A percentile compares a stretch with the other conserved stretches of the same genome.
Conservation (phyloP, 2,329 filamentous ascomycete species). For the Xylariaceae sp. region DNA sequence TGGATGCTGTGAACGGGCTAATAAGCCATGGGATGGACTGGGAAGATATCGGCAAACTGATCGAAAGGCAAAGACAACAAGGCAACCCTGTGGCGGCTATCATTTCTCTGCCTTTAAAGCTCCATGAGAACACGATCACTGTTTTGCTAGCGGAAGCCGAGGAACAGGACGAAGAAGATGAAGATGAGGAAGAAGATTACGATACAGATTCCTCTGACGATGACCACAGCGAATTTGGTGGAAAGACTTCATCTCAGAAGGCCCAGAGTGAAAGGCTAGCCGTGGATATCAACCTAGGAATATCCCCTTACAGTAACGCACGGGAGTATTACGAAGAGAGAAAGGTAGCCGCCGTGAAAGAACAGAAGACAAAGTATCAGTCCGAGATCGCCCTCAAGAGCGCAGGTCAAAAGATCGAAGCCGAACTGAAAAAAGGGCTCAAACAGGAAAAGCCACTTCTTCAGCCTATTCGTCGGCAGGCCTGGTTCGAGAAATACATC, state of each 20-base stretch:
- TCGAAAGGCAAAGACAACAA: slow-evolving; percentile 77
- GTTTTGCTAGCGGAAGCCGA: slow-evolving; percentile 69
- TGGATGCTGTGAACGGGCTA: slow-evolving; percentile 87
- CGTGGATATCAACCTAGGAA: slow-evolving; percentile 77
- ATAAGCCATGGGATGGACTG: slow-evolving; percentile 95
- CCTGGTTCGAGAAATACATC: slow-evolving; percentile 97
- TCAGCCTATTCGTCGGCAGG: slow-evolving; percentile 71
- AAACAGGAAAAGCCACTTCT: slow-evolving; percentile 89
- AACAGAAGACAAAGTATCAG: slow-evolving; percentile 78
- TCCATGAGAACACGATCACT: slow-evolving; percentile 85
- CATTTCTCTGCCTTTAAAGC: slow-evolving; percentile 80
- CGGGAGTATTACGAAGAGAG: slow-evolving; percentile 88
- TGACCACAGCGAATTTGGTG: slow-evolving; percentile 50
- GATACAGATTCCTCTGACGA: slow-evolving; percentile 60
- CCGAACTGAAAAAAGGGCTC: slow-evolving; percentile 78
- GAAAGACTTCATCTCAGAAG: slow-evolving; percentile 37
- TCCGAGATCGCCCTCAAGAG: slow-evolving; percentile 80
- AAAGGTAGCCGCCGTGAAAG: slow-evolving; percentile 75
- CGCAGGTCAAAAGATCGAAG: slow-evolving; percentile 79
- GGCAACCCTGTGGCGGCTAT: slow-evolving; percentile 80
- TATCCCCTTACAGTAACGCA: slow-evolving; percentile 85
- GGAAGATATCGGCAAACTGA: slow-evolving; percentile 81
- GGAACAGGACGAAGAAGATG: slow-evolving; percentile 49
- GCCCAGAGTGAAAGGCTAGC: slow-evolving; percentile 51
- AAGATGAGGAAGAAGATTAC: slow-evolving; percentile 46